Percentiles rank a stretch among this genome's conserved stretches.
These are phyloP conservation scores for Anthracocystis walkeri DNA, from an alignment of 1,284 basidiomycete genomes.

Conservation along the genomic window DNA sequence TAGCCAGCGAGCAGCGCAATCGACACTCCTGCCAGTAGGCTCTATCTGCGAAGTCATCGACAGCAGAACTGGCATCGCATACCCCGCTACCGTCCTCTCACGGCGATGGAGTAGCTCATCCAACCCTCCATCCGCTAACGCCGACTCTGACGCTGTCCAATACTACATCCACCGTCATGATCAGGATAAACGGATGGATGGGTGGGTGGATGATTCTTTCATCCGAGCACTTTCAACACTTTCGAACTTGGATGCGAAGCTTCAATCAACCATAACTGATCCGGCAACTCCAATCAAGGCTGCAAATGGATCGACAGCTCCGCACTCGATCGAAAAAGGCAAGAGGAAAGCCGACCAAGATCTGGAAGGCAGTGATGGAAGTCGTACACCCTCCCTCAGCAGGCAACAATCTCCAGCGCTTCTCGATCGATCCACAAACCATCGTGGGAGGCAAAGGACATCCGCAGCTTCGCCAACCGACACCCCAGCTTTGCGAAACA, in stretches of 20 bases:
- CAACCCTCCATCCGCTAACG: slow-evolving; percentile 13
- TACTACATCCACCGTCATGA: slow-evolving; percentile 49
- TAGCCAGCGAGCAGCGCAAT: slow-evolving; percentile 11
- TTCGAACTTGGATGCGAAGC: not conserved
- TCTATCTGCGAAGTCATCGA: slow-evolving; percentile 37
- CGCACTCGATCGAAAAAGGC: slow-evolving; percentile 27
- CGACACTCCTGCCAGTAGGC: slow-evolving; percentile 25
- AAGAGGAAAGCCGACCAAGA: slow-evolving; percentile 40
- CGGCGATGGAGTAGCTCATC: slow-evolving; percentile 36
- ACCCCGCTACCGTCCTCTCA: slow-evolving; percentile 25
- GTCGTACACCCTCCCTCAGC: slow-evolving; percentile 34
- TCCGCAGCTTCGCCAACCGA: slow-evolving; percentile 12
- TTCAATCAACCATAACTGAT: not conserved
- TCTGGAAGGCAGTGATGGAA: slow-evolving; percentile 29
- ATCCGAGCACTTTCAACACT: slow-evolving; percentile 9
- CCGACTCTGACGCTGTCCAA: slow-evolving; percentile 24
- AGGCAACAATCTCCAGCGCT: slow-evolving; percentile 36
- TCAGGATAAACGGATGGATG: slow-evolving; percentile 50
- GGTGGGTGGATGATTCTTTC: slow-evolving; percentile 35
- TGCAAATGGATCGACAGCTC: slow-evolving; percentile 9
- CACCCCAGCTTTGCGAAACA: slow-evolving; percentile 38
- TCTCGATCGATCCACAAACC: slow-evolving; percentile 12
- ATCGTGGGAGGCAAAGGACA: slow-evolving; percentile 16
- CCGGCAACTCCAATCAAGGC: slow-evolving; percentile 4
- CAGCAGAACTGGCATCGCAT: slow-evolving; percentile 10